Conservation (phyloP, 73 alveolate genomes). For the Paramecium primaurelia region DNA sequence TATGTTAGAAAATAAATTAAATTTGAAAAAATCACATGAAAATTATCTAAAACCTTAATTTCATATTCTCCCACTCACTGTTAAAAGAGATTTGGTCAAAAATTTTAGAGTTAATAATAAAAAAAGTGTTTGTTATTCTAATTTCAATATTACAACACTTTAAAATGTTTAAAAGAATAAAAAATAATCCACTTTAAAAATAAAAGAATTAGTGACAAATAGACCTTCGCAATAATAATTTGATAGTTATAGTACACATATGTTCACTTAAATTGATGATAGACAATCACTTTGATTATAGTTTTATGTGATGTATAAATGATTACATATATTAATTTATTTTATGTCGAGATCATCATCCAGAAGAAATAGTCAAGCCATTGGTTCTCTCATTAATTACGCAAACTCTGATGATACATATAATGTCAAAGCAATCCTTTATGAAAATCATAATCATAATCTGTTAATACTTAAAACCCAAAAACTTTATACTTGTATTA, state of each 20-base stretch:
- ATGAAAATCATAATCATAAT: neutral
- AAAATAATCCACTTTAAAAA: neutral
- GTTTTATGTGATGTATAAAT: neutral
- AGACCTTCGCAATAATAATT: neutral
- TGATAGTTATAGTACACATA: slow-evolving; percentile 6
- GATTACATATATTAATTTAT: neutral
- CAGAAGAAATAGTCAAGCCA: neutral
- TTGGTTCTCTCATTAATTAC: neutral
- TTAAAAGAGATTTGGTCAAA: neutral
- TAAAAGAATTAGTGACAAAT: neutral
- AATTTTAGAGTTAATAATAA: neutral
- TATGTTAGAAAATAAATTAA: slow-evolving; percentile 11
- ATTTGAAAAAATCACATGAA: neutral
- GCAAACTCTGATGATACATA: neutral
- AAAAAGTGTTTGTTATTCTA: neutral
- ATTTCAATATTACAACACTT: neutral
- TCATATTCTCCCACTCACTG: neutral
- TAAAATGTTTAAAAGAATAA: neutral
- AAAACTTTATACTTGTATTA: neutral
- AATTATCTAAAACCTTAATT: neutral
- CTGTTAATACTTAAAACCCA: neutral
- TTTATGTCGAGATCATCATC: neutral
- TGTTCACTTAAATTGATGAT: neutral
- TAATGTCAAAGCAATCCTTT: neutral
- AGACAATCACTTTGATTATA: neutral